Evolutionary conservation across 2,329 filamentous ascomycete species (phyloP).

Genomic region (Pleoardoris graminearum): DNA sequence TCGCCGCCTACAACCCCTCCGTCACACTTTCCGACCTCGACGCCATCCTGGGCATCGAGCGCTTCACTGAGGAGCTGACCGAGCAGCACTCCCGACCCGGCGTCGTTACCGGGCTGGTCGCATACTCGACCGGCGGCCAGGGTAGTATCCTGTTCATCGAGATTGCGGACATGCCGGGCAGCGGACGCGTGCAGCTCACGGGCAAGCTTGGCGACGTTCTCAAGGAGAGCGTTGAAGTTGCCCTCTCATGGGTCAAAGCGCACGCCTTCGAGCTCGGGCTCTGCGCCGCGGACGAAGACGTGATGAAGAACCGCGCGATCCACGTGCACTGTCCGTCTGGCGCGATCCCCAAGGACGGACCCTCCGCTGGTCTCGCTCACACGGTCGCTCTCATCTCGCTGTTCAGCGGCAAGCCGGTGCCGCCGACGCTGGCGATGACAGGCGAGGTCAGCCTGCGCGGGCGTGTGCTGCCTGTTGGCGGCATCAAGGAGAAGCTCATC

Average conservation of each 20-base stretch:
- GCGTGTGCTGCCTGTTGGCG: conserved; percentile 89
- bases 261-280: conserved; percentile 91
- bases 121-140: conserved; percentile 89
- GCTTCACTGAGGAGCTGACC: conserved; percentile 93
- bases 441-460: conserved; percentile 79
- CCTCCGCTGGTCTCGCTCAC: conserved; percentile 84
- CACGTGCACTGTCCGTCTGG: conserved; percentile 96
- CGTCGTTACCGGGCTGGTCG: conserved; percentile 93
- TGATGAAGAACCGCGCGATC: conserved; percentile 92
- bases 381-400: conserved; percentile 90
- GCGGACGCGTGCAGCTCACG: conserved; percentile 88
- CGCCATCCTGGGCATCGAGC: conserved; percentile 87
- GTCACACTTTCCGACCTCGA: conserved; percentile 83
- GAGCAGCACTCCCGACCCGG: conserved; percentile 81
- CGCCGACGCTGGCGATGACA: conserved; percentile 94
- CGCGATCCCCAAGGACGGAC: conserved; percentile 91
- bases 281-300: conserved; percentile 80
- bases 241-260: conserved; percentile 94
- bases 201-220: conserved; percentile 95
- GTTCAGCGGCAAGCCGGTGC: conserved; percentile 82
- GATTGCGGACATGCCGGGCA: conserved; percentile 94
- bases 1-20: conserved; percentile 68
- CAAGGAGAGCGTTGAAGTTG: conserved; percentile 96
- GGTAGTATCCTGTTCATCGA: conserved; percentile 98
- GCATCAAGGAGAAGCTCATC: conserved; percentile 98